phyloP scores from a whole-genome alignment of 805 yeast genomes.

The Candida andamanensis region DNA sequence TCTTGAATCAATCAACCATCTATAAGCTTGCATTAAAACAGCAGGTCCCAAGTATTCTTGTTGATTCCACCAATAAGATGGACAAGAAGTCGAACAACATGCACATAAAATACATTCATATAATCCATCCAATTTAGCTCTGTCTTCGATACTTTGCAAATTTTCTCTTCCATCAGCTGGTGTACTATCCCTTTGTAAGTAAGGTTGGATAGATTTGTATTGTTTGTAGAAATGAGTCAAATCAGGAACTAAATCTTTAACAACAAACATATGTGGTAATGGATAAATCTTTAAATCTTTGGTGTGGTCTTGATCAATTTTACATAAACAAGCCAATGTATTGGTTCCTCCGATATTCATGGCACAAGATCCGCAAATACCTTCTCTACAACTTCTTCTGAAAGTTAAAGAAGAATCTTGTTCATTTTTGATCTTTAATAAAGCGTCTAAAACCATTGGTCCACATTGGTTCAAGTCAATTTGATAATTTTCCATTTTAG shows the following conservation, averaged over 20 bases:
- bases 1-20: slow-evolving; percentile 97
- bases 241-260: slow-evolving; percentile 96
- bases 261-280: slow-evolving; percentile 96
- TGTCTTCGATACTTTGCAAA: slow-evolving; percentile 84
- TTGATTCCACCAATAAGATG: slow-evolving; percentile 99
- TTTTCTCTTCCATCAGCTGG: slow-evolving; percentile 93
- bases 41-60: slow-evolving; percentile 99
- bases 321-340: slow-evolving; percentile 94
- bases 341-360: slow-evolving; percentile 98
- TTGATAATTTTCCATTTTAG: slow-evolving; percentile 75
- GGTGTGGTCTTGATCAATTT: slow-evolving; percentile 73
- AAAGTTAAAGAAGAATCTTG: slow-evolving; percentile 93
- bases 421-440: slow-evolving; percentile 91
- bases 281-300: slow-evolving; percentile 89
- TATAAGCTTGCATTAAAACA: slow-evolving; percentile 96
- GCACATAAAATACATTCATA: slow-evolving; percentile 98
- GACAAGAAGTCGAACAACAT: slow-evolving; percentile 98
- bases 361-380: slow-evolving; percentile 99
- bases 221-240: slow-evolving; percentile 97
- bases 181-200: slow-evolving; percentile 71
- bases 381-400: slow-evolving; percentile 98
- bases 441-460: slow-evolving; percentile 96
- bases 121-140: slow-evolving; percentile 93
- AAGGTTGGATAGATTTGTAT: slow-evolving; percentile 97
- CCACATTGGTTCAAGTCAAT: slow-evolving; percentile 90